These are phyloP conservation scores for Smallanthus sonchifolius DNA, from an alignment of 129 eudicot species.

Conservation along the genomic window DNA sequence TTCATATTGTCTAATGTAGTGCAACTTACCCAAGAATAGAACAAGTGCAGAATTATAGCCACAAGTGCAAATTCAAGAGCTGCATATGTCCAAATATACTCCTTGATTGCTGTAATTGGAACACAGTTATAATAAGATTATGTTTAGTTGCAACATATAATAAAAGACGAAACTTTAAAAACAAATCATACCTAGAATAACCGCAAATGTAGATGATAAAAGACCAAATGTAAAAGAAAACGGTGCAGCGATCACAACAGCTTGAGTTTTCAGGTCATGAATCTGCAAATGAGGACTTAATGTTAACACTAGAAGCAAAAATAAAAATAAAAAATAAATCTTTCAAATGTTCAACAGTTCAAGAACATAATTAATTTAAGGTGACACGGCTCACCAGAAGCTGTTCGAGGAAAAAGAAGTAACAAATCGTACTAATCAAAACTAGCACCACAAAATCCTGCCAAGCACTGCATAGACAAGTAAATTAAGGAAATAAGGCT, in stretches of 20 bases:
- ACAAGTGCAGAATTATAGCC: constrained; percentile 62
- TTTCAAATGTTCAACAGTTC: too few species aligned
- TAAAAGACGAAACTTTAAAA: neutral
- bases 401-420: constrained; percentile 96
- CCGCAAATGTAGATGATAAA: constrained; percentile 65
- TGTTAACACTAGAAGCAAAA: neutral
- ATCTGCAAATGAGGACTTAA: constrained; percentile 41
- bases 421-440: constrained; percentile 82
- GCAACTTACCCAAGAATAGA: constrained; percentile 63
- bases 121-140: constrained; percentile 11
- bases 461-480: constrained; percentile 68
- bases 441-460: constrained; percentile 98
- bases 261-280: constrained; percentile 55
- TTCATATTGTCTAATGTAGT: constrained; percentile 4
- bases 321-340: neutral
- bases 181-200: constrained; percentile 49
- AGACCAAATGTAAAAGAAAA: constrained; percentile 75
- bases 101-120: constrained; percentile 66
- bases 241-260: constrained; percentile 87
- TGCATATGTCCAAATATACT: constrained; percentile 86
- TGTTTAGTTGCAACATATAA: neutral
- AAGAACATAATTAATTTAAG: neutral
- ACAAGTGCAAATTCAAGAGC: constrained; percentile 88
- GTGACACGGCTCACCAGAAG: constrained; percentile 53
- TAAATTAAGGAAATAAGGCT: neutral